Evolutionary conservation across 306 rosid genomes (phyloP).

Genomic region (Prunus salicina): DNA sequence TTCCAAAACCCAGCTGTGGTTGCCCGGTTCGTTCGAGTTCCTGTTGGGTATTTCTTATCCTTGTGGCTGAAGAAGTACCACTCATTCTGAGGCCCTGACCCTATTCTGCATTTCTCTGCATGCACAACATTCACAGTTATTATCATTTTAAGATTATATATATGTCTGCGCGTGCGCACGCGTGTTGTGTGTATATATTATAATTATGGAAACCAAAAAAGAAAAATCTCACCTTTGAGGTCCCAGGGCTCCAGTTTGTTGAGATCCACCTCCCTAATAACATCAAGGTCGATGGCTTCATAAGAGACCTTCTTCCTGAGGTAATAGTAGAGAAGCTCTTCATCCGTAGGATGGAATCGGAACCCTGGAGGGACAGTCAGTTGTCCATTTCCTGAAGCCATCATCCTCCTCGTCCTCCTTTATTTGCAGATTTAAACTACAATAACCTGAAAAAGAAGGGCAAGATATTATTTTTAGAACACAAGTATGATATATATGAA

Average conservation of each 20-base stretch:
- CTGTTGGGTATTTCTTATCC: constrained; percentile 96
- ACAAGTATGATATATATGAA: background rate
- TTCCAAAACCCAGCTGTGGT: constrained; percentile 97
- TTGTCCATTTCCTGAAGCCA: constrained; percentile 66
- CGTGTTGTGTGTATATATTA: background rate
- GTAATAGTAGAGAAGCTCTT: constrained; percentile 97
- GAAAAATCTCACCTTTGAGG: constrained; percentile 66
- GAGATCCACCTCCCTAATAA: constrained; percentile 87
- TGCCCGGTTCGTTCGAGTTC: constrained; percentile 90
- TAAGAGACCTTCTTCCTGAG: constrained; percentile 88
- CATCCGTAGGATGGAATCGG: constrained; percentile 94
- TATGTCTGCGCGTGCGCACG: background rate
- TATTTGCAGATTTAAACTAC: background rate
- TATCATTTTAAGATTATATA: background rate
- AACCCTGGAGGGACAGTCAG: constrained; percentile 94
- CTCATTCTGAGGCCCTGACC: constrained; percentile 92
- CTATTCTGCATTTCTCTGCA: constrained; percentile 87
- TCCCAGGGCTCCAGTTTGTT: constrained; percentile 99
- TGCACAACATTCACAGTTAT: background rate
- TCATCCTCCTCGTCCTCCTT: constrained; percentile 31
- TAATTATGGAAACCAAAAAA: background rate
- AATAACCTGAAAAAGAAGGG: background rate
- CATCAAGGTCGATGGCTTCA: constrained; percentile 95
- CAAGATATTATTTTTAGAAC: too few species aligned
- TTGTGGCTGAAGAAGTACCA: constrained; percentile 99